Evolutionary conservation across 108 stramenopile species (phyloP).

Genomic region (Phaeodactylum tricornutum): DNA sequence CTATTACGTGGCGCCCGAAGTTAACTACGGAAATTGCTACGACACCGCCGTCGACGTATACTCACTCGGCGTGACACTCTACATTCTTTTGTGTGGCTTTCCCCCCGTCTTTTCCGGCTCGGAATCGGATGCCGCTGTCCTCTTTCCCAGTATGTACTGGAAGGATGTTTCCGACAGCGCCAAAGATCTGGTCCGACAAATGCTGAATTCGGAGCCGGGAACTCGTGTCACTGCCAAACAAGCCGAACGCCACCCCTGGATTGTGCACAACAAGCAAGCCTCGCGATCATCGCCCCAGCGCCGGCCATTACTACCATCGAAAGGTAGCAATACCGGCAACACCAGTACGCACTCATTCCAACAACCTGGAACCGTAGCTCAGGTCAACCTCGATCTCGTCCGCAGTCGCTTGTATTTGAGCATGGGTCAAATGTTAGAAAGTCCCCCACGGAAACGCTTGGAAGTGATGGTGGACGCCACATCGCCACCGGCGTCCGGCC

Average conservation of each 20-base stretch:
- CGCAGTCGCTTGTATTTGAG: background rate
- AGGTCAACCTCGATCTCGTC: background rate
- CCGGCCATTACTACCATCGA: too few species aligned
- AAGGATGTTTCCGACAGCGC: slow-evolving; percentile 60
- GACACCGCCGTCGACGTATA: slow-evolving; percentile 89
- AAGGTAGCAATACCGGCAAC: too few species aligned
- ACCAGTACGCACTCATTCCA: background rate
- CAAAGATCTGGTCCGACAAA: slow-evolving; percentile 54
- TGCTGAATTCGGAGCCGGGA: slow-evolving; percentile 58
- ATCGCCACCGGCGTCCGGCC: too few species aligned
- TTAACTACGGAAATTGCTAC: slow-evolving; percentile 40
- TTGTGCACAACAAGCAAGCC: slow-evolving; percentile 6
- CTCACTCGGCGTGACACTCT: slow-evolving; percentile 90
- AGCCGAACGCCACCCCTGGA: slow-evolving; percentile 59
- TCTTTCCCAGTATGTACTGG: slow-evolving; percentile 52
- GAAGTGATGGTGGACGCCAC: background rate
- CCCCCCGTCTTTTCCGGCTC: slow-evolving; percentile 54
- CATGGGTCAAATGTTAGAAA: background rate
- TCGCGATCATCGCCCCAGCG: background rate
- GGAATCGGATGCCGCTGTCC: slow-evolving; percentile 11
- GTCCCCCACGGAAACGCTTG: background rate
- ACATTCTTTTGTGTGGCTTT: slow-evolving; percentile 94
- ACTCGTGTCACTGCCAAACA: slow-evolving; percentile 47
- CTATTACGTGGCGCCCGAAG: slow-evolving; percentile 75
- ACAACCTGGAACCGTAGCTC: background rate